A percentile compares a stretch with the other conserved stretches of the same genome.
These are phyloP conservation scores for Plantago ovata DNA, from an alignment of 257 asterid species.

Conservation along the genomic window DNA sequence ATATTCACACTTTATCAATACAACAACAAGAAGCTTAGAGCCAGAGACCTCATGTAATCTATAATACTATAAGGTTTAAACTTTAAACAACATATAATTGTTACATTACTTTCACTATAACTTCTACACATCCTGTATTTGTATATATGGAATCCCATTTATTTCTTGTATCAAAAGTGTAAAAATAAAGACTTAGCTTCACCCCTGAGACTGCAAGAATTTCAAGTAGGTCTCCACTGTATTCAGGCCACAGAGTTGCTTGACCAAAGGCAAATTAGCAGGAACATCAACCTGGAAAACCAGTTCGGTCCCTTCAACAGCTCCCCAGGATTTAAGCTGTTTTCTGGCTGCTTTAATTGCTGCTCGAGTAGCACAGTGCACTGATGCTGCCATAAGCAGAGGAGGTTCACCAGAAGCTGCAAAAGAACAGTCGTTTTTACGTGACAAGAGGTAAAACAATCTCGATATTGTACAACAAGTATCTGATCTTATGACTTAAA, in stretches of 20 bases:
- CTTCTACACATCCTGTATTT: too few relatives aligned
- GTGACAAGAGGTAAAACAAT: background rate
- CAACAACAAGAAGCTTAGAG: too few relatives aligned
- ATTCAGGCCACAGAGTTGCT: constrained; percentile 53
- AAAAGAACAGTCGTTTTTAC: background rate
- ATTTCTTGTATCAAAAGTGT: background rate
- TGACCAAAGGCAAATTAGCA: constrained; percentile 57
- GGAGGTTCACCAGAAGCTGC: constrained; percentile 85
- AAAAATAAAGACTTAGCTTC: background rate
- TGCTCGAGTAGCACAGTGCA: constrained; percentile 66
- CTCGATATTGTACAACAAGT: too few relatives aligned
- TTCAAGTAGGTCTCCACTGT: constrained; percentile 46
- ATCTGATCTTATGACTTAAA: too few relatives aligned
- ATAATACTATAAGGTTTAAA: background rate
- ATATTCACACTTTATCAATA: too few relatives aligned
- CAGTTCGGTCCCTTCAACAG: constrained; percentile 32
- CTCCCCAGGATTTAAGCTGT: constrained; percentile 51
- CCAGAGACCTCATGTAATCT: background rate
- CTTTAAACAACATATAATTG: too few relatives aligned
- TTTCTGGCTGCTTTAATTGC: constrained; percentile 61
- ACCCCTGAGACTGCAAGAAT: constrained; percentile 22
- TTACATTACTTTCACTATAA: too few relatives aligned
- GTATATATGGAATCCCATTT: background rate
- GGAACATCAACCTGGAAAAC: constrained; percentile 53
- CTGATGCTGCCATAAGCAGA: constrained; percentile 58